A percentile compares a stretch with the other conserved stretches of the same genome.
These are phyloP conservation scores for Rhizopogon salebrosus DNA, from an alignment of 768 basidiomycete species.

Conservation along the genomic window DNA sequence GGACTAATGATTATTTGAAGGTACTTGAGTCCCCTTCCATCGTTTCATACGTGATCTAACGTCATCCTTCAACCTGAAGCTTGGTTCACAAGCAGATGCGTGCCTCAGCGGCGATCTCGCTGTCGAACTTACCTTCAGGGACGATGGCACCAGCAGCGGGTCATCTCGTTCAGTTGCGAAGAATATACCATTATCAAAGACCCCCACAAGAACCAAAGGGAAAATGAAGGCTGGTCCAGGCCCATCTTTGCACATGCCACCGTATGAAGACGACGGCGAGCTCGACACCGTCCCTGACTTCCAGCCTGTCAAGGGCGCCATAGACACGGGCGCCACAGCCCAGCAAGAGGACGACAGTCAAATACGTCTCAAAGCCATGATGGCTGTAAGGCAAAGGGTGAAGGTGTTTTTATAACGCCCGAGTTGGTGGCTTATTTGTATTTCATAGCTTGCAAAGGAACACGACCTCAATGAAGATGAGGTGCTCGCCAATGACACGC, in stretches of 20 bases:
- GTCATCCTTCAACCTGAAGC: conserved; percentile 8
- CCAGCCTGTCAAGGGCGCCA: conserved; percentile 10
- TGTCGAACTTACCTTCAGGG: conserved; percentile 23
- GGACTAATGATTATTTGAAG: conserved; percentile 47
- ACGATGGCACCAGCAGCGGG: conserved; percentile 10
- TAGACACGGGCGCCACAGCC: neutral
- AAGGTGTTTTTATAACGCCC: neutral
- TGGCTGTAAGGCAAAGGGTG: neutral
- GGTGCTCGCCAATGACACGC: neutral
- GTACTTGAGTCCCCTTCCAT: conserved; percentile 24
- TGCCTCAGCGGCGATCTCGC: conserved; percentile 15
- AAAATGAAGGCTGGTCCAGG: conserved; percentile 11
- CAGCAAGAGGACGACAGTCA: neutral
- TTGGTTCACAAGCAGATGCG: conserved; percentile 15
- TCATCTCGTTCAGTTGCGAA: neutral
- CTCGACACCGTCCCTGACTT: conserved; percentile 20
- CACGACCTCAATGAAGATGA: neutral
- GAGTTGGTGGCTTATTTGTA: neutral
- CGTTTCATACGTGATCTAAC: neutral
- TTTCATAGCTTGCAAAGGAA: neutral
- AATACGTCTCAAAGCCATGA: neutral
- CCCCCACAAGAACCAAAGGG: conserved; percentile 13
- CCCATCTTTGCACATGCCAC: neutral
- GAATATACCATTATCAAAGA: conserved; percentile 10
- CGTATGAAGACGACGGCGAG: conserved; percentile 22